Percentiles rank a stretch among this genome's conserved stretches.
Evolutionary conservation across 768 basidiomycete species (phyloP).

Genomic region (Suillus decipiens): DNA sequence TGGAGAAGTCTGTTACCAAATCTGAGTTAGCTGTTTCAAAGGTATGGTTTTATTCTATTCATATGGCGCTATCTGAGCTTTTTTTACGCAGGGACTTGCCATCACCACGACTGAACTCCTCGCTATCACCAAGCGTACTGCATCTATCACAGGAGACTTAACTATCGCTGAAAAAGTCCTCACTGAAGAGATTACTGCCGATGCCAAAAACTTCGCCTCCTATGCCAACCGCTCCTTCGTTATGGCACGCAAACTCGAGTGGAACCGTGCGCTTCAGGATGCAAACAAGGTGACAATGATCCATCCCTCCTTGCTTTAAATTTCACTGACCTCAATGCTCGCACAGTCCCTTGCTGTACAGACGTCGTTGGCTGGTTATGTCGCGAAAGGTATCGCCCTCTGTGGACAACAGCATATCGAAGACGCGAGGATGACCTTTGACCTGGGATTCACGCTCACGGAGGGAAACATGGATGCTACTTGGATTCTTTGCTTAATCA

Average conservation of each 20-base stretch:
- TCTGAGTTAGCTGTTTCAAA: background rate
- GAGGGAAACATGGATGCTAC: background rate
- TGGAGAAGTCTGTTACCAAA: background rate
- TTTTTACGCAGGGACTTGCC: background rate
- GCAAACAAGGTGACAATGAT: background rate
- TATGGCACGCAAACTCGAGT: background rate
- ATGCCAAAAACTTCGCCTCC: background rate
- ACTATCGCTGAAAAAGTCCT: background rate
- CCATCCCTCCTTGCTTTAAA: background rate
- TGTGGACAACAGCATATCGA: background rate
- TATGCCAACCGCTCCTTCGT: constrained; percentile 1
- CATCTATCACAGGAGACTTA: background rate
- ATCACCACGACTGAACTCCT: background rate
- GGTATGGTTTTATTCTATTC: background rate
- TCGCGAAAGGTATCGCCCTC: background rate
- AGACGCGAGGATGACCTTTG: background rate
- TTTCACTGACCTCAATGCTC: background rate
- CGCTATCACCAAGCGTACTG: background rate
- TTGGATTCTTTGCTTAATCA: background rate
- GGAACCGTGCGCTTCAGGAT: background rate
- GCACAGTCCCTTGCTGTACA: background rate
- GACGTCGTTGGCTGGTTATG: background rate
- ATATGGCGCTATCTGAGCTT: background rate
- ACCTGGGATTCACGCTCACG: background rate
- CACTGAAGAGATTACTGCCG: background rate